These are phyloP conservation scores for Linderniella brevidens DNA, from an alignment of 257 asterid species.

Conservation along the genomic window DNA sequence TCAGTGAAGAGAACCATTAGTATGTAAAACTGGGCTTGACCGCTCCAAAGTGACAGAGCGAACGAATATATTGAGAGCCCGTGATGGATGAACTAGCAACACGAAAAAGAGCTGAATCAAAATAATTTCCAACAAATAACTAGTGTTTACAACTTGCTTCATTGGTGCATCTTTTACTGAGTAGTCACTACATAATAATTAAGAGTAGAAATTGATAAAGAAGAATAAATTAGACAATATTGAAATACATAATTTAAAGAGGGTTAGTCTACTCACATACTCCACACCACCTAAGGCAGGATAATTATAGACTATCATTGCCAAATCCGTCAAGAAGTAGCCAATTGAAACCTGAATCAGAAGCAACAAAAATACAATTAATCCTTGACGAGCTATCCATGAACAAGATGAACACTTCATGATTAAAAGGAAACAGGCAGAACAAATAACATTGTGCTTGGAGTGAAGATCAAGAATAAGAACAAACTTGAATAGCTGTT, in stretches of 20 bases:
- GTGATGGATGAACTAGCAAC: slow-evolving; percentile 66
- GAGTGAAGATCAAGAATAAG: too few relatives aligned
- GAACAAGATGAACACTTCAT: not conserved
- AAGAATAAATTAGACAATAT: not conserved
- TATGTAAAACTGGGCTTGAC: slow-evolving; percentile 72
- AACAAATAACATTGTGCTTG: too few relatives aligned
- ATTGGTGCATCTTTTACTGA: too few relatives aligned
- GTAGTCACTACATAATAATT: not conserved
- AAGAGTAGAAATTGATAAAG: not conserved
- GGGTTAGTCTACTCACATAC: slow-evolving; percentile 48
- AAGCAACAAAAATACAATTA: not conserved
- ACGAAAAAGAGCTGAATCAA: not conserved
- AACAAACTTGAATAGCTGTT: not conserved
- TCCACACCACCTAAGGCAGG: slow-evolving; percentile 82
- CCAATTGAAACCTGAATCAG: slow-evolving; percentile 62
- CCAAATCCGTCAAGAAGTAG: slow-evolving; percentile 72
- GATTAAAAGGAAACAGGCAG: not conserved
- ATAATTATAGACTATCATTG: slow-evolving; percentile 49
- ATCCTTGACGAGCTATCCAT: not conserved
- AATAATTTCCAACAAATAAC: too few relatives aligned
- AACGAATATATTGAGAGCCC: slow-evolving; percentile 72
- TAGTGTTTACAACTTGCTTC: not conserved
- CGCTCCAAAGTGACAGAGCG: slow-evolving; percentile 53
- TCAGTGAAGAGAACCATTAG: slow-evolving; percentile 88
- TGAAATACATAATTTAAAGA: not conserved